phyloP scores from a whole-genome alignment of 2,329 filamentous ascomycete genomes.

The Fusarium marasasianum region DNA sequence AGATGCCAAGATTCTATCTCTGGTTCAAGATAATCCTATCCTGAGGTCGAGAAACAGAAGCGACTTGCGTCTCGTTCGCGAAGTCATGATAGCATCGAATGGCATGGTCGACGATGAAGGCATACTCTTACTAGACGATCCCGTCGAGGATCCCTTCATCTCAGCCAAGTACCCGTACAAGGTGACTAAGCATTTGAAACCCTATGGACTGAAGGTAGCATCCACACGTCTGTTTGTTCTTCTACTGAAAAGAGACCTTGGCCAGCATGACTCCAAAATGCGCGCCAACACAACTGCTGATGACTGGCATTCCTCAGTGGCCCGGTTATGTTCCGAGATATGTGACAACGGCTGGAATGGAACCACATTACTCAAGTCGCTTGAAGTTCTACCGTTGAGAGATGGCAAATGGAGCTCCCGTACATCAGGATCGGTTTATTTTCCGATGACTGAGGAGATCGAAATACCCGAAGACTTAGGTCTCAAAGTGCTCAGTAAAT shows the following conservation, averaged over 20 bases:
- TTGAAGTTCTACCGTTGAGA: conserved; percentile 18
- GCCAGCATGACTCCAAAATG: neutral
- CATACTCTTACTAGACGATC: conserved; percentile 15
- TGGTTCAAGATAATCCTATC: neutral
- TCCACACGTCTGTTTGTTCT: fast-evolving
- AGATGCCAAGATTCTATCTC: neutral
- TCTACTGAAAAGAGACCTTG: conserved; percentile 7
- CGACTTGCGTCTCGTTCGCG: neutral
- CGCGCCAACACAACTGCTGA: neutral
- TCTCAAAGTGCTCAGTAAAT: neutral
- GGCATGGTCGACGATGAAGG: neutral
- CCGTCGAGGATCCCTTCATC: conserved; percentile 3
- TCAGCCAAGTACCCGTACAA: neutral
- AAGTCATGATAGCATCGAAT: neutral
- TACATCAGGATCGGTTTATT: neutral
- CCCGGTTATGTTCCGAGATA: neutral
- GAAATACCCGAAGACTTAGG: neutral
- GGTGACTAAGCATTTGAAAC: neutral
- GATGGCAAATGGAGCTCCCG: neutral
- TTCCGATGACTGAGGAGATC: neutral
- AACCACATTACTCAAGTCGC: neutral
- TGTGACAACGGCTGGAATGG: neutral
- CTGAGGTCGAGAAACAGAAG: neutral
- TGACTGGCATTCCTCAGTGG: conserved; percentile 15
- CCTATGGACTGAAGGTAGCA: neutral